phyloP scores from a whole-genome alignment of 2,329 filamentous ascomycete species.

The Penicillium capsulatum region DNA sequence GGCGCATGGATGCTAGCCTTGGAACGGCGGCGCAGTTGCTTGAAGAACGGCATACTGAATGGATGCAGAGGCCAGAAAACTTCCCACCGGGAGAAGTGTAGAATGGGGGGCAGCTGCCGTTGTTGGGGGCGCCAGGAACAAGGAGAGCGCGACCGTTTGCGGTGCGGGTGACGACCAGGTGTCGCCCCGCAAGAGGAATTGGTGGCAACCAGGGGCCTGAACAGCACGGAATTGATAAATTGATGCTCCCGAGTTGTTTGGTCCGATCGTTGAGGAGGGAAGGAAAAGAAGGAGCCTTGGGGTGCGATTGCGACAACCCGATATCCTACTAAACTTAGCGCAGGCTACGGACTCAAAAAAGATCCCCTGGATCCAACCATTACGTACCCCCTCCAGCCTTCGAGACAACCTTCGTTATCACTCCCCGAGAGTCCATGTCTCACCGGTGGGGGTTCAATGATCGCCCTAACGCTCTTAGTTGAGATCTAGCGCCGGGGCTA shows the following conservation, averaged over 20 bases:
- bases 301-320: neutral
- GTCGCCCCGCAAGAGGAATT: conserved; percentile 13
- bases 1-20: conserved; percentile 64
- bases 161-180: conserved; percentile 24
- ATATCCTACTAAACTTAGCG: neutral
- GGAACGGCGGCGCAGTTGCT: conserved; percentile 71
- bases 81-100: conserved; percentile 13
- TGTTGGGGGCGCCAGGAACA: conserved; percentile 13
- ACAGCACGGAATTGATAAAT: conserved; percentile 8
- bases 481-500: conserved; percentile 13
- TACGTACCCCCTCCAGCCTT: conserved; percentile 16
- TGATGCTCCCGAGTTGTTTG: no score
- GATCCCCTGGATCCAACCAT: conserved; percentile 4
- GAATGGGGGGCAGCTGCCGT: conserved; percentile 13
- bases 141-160: conserved; percentile 34
- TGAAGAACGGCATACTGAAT: conserved; percentile 60
- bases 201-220: neutral
- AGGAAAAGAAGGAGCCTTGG: neutral
- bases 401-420: conserved; percentile 5
- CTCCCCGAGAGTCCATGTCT: conserved; percentile 17
- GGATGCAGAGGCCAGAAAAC: conserved; percentile 3
- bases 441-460: conserved; percentile 21
- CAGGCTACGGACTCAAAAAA: neutral
- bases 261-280: no score
- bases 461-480: conserved; percentile 18